Base-by-base conservation (phyloP, 2,329 filamentous ascomycete genomes). In the Fulvia fulva region DNA sequence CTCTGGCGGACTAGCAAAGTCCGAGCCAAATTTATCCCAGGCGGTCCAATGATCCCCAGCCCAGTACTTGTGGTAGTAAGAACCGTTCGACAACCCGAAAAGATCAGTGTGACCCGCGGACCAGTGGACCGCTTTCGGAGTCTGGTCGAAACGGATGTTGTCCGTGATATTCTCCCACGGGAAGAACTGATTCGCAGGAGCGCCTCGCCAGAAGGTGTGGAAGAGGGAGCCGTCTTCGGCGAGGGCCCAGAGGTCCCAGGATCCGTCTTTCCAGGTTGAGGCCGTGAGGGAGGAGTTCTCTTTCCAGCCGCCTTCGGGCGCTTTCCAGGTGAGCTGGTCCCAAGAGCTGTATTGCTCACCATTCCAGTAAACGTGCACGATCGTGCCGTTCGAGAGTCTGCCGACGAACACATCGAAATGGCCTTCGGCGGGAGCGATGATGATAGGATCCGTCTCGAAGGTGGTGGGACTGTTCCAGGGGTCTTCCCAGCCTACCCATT, bases 321-420 rank as follows among this genome's bases (percentile, higher is more conserved):
- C 49, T 30, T 34, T 51, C 25, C 28, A 28, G n/a, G n/a, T 26
- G 26, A 51, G 49, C 3, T 14, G 25, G 12, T 6, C 25, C 49
- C 49, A 51, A n/a, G 11, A 12, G 21, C 26, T 37, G 12, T 51
- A 51, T 21, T 51, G 3, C 12, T 51, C 25, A 5, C 49, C 49
- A 19, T 51, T 34, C 49, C 49, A 51, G 25, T 34, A 51, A 5
- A 22, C 9, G 28, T 51, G 49, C 16, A 21, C 21, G 12, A 51
- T 28, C 3, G 19, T 34, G 5, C 32, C 32, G 14, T 51, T 28
- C 11, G 21, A 23, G 16, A 22, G 21, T 32, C 21, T 23, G 28
- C 49, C 49, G 49, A 51, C 49, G 49, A 51, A 51, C 7, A 51
- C 49, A 26, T 51, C 49, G 28, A 51, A 37, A 19, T 37, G 49